Percentiles rank a stretch among this genome's conserved stretches.
Conservation (phyloP, 192 early-diverging fungal species). For the Phlyctochytrium arcticum region DNA sequence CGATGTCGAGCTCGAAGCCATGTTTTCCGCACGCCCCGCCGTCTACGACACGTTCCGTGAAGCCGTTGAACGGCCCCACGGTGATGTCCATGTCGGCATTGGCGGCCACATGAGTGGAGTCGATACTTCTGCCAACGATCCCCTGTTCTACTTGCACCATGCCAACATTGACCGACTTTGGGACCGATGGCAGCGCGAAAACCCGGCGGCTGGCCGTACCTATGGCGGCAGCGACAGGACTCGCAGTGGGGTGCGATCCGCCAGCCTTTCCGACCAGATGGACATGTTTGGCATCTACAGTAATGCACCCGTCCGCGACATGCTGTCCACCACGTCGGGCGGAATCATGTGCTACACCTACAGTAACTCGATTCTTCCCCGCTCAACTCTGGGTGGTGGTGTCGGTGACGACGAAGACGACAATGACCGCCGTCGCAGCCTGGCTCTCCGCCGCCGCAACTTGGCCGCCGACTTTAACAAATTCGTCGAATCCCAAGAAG, state of each 20-base stretch:
- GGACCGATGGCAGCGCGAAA: slow-evolving; percentile 26
- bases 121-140: slow-evolving; percentile 27
- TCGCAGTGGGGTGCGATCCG: neutral
- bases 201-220: slow-evolving; percentile 21
- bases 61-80: slow-evolving; percentile 28
- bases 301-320: slow-evolving; percentile 13
- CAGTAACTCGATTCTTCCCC: slow-evolving; percentile 8
- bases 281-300: slow-evolving; percentile 10
- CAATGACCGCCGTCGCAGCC: neutral
- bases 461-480: neutral
- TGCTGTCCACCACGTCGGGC: slow-evolving; percentile 3
- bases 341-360: slow-evolving; percentile 20
- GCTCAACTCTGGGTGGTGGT: neutral
- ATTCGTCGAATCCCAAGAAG: neutral
- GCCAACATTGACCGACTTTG: slow-evolving; percentile 45
- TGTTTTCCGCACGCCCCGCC: neutral
- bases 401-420: too few species aligned
- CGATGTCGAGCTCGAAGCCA: neutral
- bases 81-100: slow-evolving; percentile 14
- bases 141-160: slow-evolving; percentile 45
- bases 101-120: slow-evolving; percentile 28
- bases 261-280: slow-evolving; percentile 10
- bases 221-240: slow-evolving; percentile 13
- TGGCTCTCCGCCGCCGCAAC: neutral
- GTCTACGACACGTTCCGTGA: slow-evolving; percentile 19